Evolutionary conservation across 345 rosid genomes (phyloP), one percentile per base, ranked within the genome.

Genomic region (Lepidium aucheri): DNA sequence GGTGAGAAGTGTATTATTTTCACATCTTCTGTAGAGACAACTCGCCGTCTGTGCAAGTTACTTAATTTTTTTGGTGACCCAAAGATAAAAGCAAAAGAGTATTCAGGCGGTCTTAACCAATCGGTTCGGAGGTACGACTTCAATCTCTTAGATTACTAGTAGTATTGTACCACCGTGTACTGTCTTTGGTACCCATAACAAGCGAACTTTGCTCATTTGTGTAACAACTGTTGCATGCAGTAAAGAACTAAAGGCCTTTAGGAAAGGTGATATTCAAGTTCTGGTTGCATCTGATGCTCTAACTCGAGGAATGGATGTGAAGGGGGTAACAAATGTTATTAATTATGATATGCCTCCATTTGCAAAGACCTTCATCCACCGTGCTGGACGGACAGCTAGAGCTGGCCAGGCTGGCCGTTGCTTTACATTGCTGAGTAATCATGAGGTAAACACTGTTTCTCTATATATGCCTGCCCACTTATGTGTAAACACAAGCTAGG

Each of bases 251-350:
- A 84, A 88, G 58, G 86, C 88, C 41, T 90, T 94, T 47, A 78
- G 89, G 16, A 82, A 84, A 74, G 96, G 97, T 9, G 81, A 88
- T 51, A 69, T 84, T 38, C 96, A 90, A 74, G 96, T 94, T 70
- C 97, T 90, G 74, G 96, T 90, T 69, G 84, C 95, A 56, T 90
- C 96, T 28, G 99, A 94, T 81, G 93, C 95, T 32, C 82, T 94
- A 87, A 84, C 97, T 52, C 96, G 95, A 70, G 99, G 99, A 70
- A 90, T 86, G 91, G 97, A 94, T 71, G 95, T 90, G 55, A 88
- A 88, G 79, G 96, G 93, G 56, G 96, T 94, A 76, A 78, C 81
- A 74, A 86, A 85, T 80, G 96, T 88, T 22, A 71, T 90, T 45
- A 94, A 94, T 63, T 90, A 94, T 68, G 96, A 94, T 66, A 84